These are phyloP conservation scores for Amorphotheca resinae DNA, from an alignment of 495 filamentous ascomycete species.

Conservation along the genomic window DNA sequence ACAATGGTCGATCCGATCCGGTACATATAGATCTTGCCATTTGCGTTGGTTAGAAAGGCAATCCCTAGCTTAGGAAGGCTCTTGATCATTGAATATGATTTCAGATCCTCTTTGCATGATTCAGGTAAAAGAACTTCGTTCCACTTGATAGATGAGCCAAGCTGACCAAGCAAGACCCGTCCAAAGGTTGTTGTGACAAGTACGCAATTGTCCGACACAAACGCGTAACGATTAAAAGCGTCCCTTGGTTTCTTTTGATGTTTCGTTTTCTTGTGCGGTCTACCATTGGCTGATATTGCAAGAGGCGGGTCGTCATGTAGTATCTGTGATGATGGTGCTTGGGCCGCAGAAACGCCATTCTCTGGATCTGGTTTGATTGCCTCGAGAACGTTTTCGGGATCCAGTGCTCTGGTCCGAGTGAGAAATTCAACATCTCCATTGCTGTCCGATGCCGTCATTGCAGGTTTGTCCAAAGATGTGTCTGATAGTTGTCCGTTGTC, in stretches of 20 bases:
- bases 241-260: constrained; percentile 28
- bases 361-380: background rate
- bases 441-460: background rate
- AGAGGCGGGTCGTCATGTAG: background rate
- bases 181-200: constrained; percentile 49
- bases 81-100: constrained; percentile 31
- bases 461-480: background rate
- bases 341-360: background rate
- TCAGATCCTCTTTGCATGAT: constrained; percentile 22
- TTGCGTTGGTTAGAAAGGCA: constrained; percentile 40
- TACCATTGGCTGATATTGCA: background rate
- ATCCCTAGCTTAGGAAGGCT: constrained; percentile 21
- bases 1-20: constrained; percentile 11
- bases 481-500: background rate
- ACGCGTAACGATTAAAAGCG: constrained; percentile 49
- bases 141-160: constrained; percentile 25
- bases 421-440: background rate
- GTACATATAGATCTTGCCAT: constrained; percentile 40
- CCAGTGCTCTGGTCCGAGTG: background rate
- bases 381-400: background rate
- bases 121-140: constrained; percentile 27
- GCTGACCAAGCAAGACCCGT: constrained; percentile 39
- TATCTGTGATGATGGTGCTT: background rate
- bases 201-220: constrained; percentile 44
- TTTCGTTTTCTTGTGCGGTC: constrained; percentile 6